Base-by-base conservation (phyloP, 176 grass and related monocot species). In the Avena eriantha region DNA sequence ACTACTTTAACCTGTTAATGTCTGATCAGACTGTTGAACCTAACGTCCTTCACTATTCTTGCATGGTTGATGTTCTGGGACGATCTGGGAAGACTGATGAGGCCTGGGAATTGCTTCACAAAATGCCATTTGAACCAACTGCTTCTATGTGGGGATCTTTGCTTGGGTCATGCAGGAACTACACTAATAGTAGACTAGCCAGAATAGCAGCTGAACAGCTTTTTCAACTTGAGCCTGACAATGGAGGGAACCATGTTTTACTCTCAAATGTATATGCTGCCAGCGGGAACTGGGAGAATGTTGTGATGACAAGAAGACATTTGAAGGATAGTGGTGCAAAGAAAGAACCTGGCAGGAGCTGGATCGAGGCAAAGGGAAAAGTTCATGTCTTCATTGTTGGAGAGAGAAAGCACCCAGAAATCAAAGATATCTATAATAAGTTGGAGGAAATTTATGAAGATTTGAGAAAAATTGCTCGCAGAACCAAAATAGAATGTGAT, bases 21-120 rank as follows among this genome's bases (percentile, higher is more conserved):
- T 87, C 79, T 80, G 90, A 83, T 85, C 26, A 36, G 50, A 57
- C 22, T 71, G 86, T 89, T 64, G 72, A 86, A 79, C 83, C 91
- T 79, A 95, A 93, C 80, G 81, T 61, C 67, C 88, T 91, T 91
- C 91, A 95, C 63, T 95, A 95, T 91, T 95, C 91, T 80, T 95
- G 84, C 36, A 93, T 93, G 86, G 45, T 93, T 77, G 91, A 93
- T 89, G 80, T 95, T 91, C 83, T 93, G 55, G 91, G 91, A 43
- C 39, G 83, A 86, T 88, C 83, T 45, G 89, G 91, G 67, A 83
- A 83, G 73, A 87, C 53, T 85, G 78, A 87, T 77, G 89, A 95
- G 77, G 91, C 91, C 31, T 89, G 86, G 84, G 33, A 93, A 76
- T 85, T 91, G 68, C 86, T 95, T 33, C 76, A 79, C 21, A 86